Evolutionary conservation across 2,329 filamentous ascomycete genomes (phyloP), one percentile per base, ranked within the genome.

Genomic region (Penicillium janthinellum): DNA sequence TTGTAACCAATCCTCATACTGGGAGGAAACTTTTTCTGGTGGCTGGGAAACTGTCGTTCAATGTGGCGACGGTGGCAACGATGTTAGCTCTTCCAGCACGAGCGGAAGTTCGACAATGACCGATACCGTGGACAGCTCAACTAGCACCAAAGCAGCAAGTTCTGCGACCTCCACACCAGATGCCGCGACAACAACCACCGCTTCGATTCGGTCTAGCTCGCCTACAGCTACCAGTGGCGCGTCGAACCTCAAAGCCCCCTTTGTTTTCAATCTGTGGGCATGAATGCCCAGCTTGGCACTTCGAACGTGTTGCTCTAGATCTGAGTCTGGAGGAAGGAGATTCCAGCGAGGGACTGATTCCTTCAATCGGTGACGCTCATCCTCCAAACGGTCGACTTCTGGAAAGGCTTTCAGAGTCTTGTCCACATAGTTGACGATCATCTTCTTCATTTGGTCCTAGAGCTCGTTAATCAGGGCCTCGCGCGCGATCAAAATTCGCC

Each of bases 41-140:
- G 71, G 72, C 20, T 73, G 67, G 67, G 54, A 68, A 22, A 68
- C 59, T 28, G 64, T 60, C n/a, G 60, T 66, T 14, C 25, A 60
- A 47, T 67, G 64, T 51, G 55, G 60, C 17, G 54, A 65, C 22
- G 62, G 53, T 53, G 62, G 42, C 47, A 65, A 56, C 53, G 52
- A 60, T 57, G 59, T 35, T 45, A 66, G 57, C 54, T 64, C 62
- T 31, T 45, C 49, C 28, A 57, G 59, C 58, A 54, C 42, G 28
- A 60, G 59, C 37, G 44, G 28, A 51, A 55, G 50, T 47, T 56
- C 64, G 51, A 59, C 59, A 22, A 64, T 56, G 35, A 59, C 48
- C 39, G 59, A 51, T 44, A 39, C 12, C 17, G 57, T 55, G 53
- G 56, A 54, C 39, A 62, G 54, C 53, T 42, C 50, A 34, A 52